Percentiles rank a stretch among this genome's conserved stretches.
phyloP scores from a whole-genome alignment of 129 eudicot genomes.

The Helianthus annuus region DNA sequence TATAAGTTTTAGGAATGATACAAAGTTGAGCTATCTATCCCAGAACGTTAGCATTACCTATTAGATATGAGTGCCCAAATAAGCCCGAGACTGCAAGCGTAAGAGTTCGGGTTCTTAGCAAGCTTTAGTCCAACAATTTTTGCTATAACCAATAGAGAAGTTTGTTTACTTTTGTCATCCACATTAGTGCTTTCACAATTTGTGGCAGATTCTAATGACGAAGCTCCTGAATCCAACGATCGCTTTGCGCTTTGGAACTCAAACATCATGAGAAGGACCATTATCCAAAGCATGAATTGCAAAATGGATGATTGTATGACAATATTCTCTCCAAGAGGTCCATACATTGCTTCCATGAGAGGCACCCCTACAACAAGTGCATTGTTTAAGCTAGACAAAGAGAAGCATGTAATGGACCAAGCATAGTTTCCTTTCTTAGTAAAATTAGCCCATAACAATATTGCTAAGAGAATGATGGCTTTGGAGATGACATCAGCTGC shows the following conservation, averaged over 20 bases:
- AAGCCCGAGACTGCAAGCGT: background rate
- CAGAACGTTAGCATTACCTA: background rate
- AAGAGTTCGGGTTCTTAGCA: background rate
- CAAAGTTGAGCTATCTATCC: background rate
- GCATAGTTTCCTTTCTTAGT: conserved; percentile 25
- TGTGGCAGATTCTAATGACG: background rate
- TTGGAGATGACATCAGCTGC: conserved; percentile 51
- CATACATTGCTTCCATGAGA: conserved; percentile 55
- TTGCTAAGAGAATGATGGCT: conserved; percentile 21
- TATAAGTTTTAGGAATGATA: no score
- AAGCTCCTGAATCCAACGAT: conserved; percentile 1
- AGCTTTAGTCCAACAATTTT: background rate
- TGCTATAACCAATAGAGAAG: background rate
- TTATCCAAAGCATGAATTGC: conserved; percentile 49
- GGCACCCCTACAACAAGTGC: conserved; percentile 65
- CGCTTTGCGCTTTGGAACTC: conserved; percentile 37
- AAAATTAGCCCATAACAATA: conserved; percentile 54
- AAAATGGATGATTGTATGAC: conserved; percentile 47
- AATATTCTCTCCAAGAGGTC: conserved; percentile 38
- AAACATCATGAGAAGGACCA: conserved; percentile 38
- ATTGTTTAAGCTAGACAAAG: conserved; percentile 44
- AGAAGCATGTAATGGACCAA: conserved; percentile 61
- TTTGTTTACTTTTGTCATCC: background rate
- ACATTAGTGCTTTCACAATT: background rate
- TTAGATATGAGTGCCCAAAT: conserved; percentile 6